phyloP scores from a whole-genome alignment of 2,329 filamentous ascomycete genomes.

The Pestalotiopsis sp. region DNA sequence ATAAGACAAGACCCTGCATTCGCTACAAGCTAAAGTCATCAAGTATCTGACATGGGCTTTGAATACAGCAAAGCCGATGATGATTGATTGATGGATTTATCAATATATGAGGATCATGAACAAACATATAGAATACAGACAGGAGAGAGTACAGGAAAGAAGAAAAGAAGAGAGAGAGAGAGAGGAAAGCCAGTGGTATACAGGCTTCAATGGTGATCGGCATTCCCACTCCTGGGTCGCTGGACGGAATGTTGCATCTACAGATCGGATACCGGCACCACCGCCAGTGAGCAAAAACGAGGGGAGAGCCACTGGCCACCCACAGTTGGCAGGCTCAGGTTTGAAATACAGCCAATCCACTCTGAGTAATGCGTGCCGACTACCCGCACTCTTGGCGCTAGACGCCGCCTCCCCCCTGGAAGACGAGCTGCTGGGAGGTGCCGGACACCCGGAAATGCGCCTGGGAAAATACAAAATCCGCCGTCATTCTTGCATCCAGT shows the following conservation, averaged over 20 bases:
- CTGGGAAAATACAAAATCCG: conserved; percentile 13
- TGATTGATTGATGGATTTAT: too few species aligned
- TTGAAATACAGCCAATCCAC: conserved; percentile 8
- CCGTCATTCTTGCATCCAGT: background rate
- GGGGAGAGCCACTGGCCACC: background rate
- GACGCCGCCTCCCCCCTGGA: background rate
- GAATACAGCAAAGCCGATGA: too few species aligned
- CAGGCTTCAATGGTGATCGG: background rate
- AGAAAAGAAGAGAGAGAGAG: too few species aligned
- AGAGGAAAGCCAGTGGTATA: too few species aligned
- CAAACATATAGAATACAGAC: too few species aligned
- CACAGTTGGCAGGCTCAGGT: background rate
- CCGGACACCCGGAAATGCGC: conserved; percentile 8
- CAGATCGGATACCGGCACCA: conserved; percentile 8
- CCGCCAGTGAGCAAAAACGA: background rate
- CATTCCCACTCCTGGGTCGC: background rate
- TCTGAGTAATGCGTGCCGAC: conserved; percentile 10
- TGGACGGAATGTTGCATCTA: background rate
- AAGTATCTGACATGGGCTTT: too few species aligned
- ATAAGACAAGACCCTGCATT: background rate
- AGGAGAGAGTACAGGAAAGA: too few species aligned
- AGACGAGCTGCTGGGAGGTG: background rate
- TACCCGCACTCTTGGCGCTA: conserved; percentile 6
- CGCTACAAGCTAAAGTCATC: background rate
- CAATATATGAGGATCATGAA: too few species aligned